A percentile compares a stretch with the other conserved stretches of the same genome.
Evolutionary conservation across 768 basidiomycete genomes (phyloP).

Genomic region (Lyophyllum decastes): DNA sequence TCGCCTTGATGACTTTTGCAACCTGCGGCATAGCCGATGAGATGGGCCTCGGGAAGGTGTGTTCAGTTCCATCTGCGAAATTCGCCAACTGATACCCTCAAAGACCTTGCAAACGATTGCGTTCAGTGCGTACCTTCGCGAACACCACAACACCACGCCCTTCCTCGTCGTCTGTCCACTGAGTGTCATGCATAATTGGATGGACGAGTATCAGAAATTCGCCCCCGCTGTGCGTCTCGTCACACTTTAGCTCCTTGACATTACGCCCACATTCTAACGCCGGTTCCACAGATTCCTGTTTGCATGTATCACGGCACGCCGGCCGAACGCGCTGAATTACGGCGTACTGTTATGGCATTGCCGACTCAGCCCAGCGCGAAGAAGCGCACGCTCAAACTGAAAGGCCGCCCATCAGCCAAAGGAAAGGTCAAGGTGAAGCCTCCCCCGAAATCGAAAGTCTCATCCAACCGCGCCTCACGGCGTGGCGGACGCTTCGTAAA

Average conservation of each 20-base stretch:
- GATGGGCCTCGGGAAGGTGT: constrained; percentile 89
- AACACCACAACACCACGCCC: constrained; percentile 65
- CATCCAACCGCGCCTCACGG: constrained; percentile 12
- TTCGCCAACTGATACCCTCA: neutral
- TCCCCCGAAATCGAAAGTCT: constrained; percentile 9
- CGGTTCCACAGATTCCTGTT: constrained; percentile 67
- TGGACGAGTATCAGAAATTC: constrained; percentile 81
- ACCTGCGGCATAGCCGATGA: constrained; percentile 91
- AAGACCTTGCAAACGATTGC: constrained; percentile 95
- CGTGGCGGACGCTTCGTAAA: constrained; percentile 15
- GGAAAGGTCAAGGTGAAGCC: constrained; percentile 20
- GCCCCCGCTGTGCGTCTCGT: constrained; percentile 63
- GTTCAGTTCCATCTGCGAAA: constrained; percentile 1
- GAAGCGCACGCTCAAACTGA: constrained; percentile 1
- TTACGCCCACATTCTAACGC: neutral
- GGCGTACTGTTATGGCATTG: constrained; percentile 58
- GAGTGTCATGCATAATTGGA: constrained; percentile 92
- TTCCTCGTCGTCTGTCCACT: constrained; percentile 93
- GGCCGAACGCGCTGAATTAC: constrained; percentile 76
- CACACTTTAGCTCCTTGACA: neutral
- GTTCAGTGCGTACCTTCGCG: constrained; percentile 88
- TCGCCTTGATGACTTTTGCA: neutral
- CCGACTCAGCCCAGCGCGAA: constrained; percentile 22
- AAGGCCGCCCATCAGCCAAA: constrained; percentile 7
- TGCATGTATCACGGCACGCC: constrained; percentile 90